Base-by-base conservation (phyloP, 139 green algal genomes). In the Micractinium conductrix region DNA sequence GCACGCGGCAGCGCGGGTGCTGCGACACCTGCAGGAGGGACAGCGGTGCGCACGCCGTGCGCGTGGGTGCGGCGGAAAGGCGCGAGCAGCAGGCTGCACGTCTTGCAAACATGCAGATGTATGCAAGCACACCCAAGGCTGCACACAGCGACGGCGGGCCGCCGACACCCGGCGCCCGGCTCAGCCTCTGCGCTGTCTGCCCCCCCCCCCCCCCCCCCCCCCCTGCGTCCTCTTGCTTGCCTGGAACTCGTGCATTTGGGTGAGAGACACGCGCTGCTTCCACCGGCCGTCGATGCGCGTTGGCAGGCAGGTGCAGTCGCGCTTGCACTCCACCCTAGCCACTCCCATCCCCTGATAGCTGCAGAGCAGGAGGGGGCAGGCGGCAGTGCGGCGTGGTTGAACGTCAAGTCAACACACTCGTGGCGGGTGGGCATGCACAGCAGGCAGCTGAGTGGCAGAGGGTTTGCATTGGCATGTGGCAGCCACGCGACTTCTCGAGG, bases 1-100 rank as follows among this genome's bases (percentile, higher is more conserved):
- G 48, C 4, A 80, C 4, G 8, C 74, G 35, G 50, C 74, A 80
- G 28, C 38, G 37, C 0, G 74, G 50, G 50, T 80, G 74, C 35
- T 80, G 74, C 6, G 50, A 67, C 12, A 80, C 74, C 74, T 80
- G 48, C 73, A n/a, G n/a, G n/a, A n/a, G n/a, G n/a, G n/a, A n/a
- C n/a, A n/a, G n/a, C n/a, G n/a, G n/a, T n/a, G n/a, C n/a, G n/a
- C n/a, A n/a, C n/a, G n/a, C n/a, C n/a, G n/a, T n/a, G n/a, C n/a
- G n/a, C n/a, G n/a, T n/a, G n/a, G n/a, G n/a, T n/a, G n/a, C n/a
- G n/a, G n/a, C n/a, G n/a, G n/a, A n/a, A n/a, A n/a, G n/a, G n/a
- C n/a, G n/a, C n/a, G n/a, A n/a, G n/a, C 14, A 48, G 67, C 35
- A 33, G 12, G 8, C 14, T 30, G 65, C 26, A 24, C 22, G 63